Evolutionary conservation across 257 asterid species (phyloP), one percentile per base, ranked within the genome.

Genomic region (Fraxinus excelsior): DNA sequence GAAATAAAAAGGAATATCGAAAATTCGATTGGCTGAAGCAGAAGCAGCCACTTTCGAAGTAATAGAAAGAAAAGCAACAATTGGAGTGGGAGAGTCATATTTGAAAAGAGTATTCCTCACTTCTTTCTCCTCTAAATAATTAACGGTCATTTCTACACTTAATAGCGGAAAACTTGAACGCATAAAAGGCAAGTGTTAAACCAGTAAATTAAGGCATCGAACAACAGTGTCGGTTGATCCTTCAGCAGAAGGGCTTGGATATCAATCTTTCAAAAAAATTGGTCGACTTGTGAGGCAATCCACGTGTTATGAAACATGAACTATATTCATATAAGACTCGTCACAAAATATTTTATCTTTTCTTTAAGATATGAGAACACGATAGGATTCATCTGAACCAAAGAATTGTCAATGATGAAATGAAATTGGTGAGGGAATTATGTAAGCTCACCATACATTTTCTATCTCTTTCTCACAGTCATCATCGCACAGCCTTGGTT

Each of bases 391-490:
- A 29, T 75, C 64, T 56, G 64, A 56, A 44, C 23, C 13, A 67
- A 28, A 76, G 29, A 64, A 40, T 19, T 3, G 6, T 21, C 16
- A 62, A 46, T 46, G 21, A 69, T 23, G 28, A 51, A 62, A 60
- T 64, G 67, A 3, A 29, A 3, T 49, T 62, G 56, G 5, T 29
- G 75, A 89, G 88, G 88, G 90, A 85, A 81, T 14, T 75, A 76
- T 78, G 84, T 85, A 82, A 80, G 80, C 92, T 91, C 95, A 88
- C 95, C 95, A 85, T 91, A 91, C 97, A 88, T 91, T 91, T 89
- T 90, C 95, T 84, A 91, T 94, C 96, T 91, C 96, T 86, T 93
- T 93, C 87, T 80, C 94, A 83, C 99, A 95, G 31, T 76, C 82
- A 60, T 83, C 92, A 23, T 95, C 97, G 28, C 99, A 95, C 44